Conservation (phyloP, 208 protist genomes). For the Wallacemonas sp. region DNA sequence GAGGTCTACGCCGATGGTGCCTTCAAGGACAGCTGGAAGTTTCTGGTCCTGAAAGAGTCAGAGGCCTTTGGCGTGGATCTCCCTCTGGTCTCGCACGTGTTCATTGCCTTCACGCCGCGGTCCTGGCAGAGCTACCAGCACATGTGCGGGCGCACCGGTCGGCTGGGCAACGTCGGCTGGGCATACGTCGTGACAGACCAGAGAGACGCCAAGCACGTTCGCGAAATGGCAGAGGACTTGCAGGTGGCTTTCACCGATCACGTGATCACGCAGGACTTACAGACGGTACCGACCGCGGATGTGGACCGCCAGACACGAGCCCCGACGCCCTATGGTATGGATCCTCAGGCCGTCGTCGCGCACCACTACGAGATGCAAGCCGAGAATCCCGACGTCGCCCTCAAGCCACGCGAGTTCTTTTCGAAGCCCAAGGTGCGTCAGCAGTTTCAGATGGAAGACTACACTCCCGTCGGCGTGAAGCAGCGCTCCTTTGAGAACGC, state of each 20-base stretch:
- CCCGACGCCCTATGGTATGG: slow-evolving; percentile 72
- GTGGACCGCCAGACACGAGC: slow-evolving; percentile 66
- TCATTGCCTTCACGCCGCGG: slow-evolving; percentile 76
- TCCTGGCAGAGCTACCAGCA: slow-evolving; percentile 75
- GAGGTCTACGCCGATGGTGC: slow-evolving; percentile 60
- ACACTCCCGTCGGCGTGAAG: slow-evolving; percentile 57
- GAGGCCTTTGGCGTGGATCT: slow-evolving; percentile 78
- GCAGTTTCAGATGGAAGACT: slow-evolving; percentile 84
- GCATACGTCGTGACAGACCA: slow-evolving; percentile 76
- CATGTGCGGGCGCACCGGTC: slow-evolving; percentile 78
- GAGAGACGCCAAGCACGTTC: slow-evolving; percentile 49
- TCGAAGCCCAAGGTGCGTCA: slow-evolving; percentile 41
- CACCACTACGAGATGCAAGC: slow-evolving; percentile 79
- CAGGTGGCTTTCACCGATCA: slow-evolving; percentile 67
- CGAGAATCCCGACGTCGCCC: slow-evolving; percentile 74
- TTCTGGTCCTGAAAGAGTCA: slow-evolving; percentile 71
- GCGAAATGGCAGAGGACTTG: slow-evolving; percentile 57
- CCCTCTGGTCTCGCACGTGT: slow-evolving; percentile 81
- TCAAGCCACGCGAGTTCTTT: slow-evolving; percentile 78
- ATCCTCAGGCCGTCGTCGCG: slow-evolving; percentile 78
- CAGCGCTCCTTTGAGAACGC: slow-evolving; percentile 64
- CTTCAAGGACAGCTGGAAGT: slow-evolving; percentile 68
- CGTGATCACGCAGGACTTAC: slow-evolving; percentile 47
- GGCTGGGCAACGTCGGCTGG: slow-evolving; percentile 83
- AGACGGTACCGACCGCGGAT: slow-evolving; percentile 26